Evolutionary conservation across 805 yeast genomes (phyloP), one percentile per base, ranked within the genome.

Genomic region (Sugiyamaella lignohabitans): DNA sequence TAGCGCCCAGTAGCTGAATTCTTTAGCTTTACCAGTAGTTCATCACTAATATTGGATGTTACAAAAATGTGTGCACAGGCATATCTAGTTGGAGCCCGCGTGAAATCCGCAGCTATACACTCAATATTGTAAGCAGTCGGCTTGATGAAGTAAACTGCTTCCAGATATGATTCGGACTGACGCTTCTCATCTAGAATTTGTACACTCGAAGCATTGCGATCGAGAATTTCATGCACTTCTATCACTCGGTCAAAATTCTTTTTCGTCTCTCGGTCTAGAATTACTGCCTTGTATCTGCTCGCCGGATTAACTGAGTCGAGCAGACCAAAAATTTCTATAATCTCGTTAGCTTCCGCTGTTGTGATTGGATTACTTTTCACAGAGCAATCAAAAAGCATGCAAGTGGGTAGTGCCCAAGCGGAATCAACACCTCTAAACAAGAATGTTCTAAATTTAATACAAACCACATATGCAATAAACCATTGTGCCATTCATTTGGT

Each of bases 111-210:
- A 41, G 79, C 64, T 18, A 93, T 72, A 64, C 98, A 89, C 48
- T 81, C 82, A 48, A 87, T 66, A 34, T 82, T 77, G 66, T 76
- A 87, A 30, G 68, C 65, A 3, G 79, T 65, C 0, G 95, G 88
- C 43, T 84, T 85, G 16, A 87, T 64, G 22, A 93, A 67, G 64
- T 93, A 93, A 6, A 93, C 69, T 4, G 88, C 97, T 54, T 84
- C 91, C 39, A 86, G 72, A 17, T 80, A 78, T 1, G 76, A 64
- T 61, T 80, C 82, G 16, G 79, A 73, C 38, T 75, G 75, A 53
- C 95, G 72, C 37, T 67, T 69, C 21, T 75, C 70, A 54, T 84
- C 91, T 17, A 87, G 24, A 8, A 48, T 19, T 30, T 54, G 54
- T 16, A 54, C 52, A 21, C 51, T 47, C 45, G 23, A 46, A 24